Evolutionary conservation across 345 rosid genomes (phyloP), one percentile per base, ranked within the genome.

Genomic region (Citrus trifoliata): DNA sequence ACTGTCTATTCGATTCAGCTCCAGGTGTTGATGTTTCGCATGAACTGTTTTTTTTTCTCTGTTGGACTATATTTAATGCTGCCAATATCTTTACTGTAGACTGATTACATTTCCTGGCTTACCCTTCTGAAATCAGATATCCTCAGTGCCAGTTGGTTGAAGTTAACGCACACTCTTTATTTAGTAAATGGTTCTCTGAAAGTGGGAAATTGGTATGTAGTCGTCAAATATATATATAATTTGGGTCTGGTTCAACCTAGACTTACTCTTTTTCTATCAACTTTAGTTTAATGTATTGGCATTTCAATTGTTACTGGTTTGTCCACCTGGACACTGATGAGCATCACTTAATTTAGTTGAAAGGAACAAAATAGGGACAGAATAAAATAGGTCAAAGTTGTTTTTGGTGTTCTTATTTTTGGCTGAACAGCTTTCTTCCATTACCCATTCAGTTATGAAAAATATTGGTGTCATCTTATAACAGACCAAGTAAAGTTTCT

Each of bases 141-240:
- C 91, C 93, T 10, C 97, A 94, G 76, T 86, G 94, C 87, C 98
- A 96, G 84, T 74, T 96, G 90, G 79, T 96, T 80, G 98, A 96
- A 90, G 99, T 96, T 82, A 96, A 96, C 87, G 99, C 99, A 58
- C 99, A 96, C 83, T 94, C 99, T 76, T 87, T 96, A 79, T 96
- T 96, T 80, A 96, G 99, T 81, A 96, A 96, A 89, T 96, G 99
- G 99, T 94, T 96, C 85, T 96, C 99, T 58, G 99, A 96, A 85
- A 96, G 99, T 78, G 99, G 99, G 82, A 96, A 96, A 82, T 85
- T 96, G 97, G 99, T 96, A 87, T 25, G 92, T 83, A 64, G 24
- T 38, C 64, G 42, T 59, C 37, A 35, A 13, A 33, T 70, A 24
- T 14, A 16, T 70, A n/a, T 30, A 46, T 71, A 22, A 14, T 62